Base-by-base conservation (phyloP, 139 green algal genomes). In the Picochlorum sp. region DNA sequence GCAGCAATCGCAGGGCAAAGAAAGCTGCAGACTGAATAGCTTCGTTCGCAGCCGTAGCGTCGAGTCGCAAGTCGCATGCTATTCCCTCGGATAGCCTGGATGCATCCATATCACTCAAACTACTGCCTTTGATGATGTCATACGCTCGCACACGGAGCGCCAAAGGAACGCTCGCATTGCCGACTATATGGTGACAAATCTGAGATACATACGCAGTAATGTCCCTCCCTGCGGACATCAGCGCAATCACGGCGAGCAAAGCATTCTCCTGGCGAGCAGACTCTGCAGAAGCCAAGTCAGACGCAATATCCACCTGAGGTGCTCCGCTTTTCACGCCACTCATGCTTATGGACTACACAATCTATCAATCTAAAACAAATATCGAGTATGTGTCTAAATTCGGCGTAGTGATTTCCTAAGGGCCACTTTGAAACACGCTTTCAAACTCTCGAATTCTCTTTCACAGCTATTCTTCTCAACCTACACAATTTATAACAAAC, bases 401-500 rank as follows among this genome's bases (percentile, higher is more conserved):
- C 6, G 13, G 1, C 41, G 13, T 45, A 77, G 64, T 21, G 64
- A 50, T 45, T 50, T 57, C 23, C 59, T 50, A 38, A 74, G 49
- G 3, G 66, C 66, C 2, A 45, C 38, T 16, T 50, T 11, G 66
- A 51, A 66, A 61, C 71, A 78, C 38, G 60, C 4, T 4, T 49
- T 68, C 28, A 78, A 60, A 41, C 37, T 21, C 20, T 57, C 30
- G n/a, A 78, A 78, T 38, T 78, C 71, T 8, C 34, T 61, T 21
- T 72, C 51, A 28, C 71, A 78, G 20, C 65, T 28, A 38, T 60
- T 67, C 45, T 70, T 73, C 21, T 78, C 71, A 3, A 78, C 59
- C 71, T 77, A 13, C 47, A 54, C 23, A 11, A 41, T 41, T 41
- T 11, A 41, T 4, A 41, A 9, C 34, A 41, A 41, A 41, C 34